Conservation (phyloP, 495 filamentous ascomycete species). For the Jackrogersella multiformis region DNA sequence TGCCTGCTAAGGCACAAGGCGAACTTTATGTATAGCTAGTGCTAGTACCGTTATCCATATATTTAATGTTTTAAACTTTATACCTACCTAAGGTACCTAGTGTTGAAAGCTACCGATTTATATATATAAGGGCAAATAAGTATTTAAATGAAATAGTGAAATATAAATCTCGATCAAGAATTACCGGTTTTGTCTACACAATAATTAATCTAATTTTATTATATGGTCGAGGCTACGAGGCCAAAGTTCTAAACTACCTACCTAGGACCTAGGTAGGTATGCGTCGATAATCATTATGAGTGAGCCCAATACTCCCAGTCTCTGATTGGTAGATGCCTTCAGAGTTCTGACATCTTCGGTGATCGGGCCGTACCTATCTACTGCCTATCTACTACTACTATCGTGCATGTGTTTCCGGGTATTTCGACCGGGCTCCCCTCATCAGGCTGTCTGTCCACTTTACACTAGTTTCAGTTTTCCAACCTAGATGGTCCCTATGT, state of each 20-base stretch:
- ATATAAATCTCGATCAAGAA: no score
- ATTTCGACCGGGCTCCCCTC: conserved; percentile 18
- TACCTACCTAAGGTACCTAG: no score
- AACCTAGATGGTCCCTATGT: not conserved
- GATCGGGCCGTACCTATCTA: conserved; percentile 23
- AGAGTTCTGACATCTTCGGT: conserved; percentile 27
- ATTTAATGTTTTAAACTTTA: no score
- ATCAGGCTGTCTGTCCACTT: conserved; percentile 20
- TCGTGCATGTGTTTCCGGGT: conserved; percentile 1
- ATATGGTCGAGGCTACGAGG: not conserved
- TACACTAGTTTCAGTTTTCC: conserved; percentile 17
- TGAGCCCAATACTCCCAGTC: conserved; percentile 9
- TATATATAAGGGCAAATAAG: no score
- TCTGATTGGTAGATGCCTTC: conserved; percentile 16
- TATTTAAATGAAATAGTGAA: no score
- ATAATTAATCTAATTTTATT: no score
- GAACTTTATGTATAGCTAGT: no score
- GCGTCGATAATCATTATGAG: conserved; percentile 17
- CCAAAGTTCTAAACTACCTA: conserved; percentile 2
- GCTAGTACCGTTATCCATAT: no score
- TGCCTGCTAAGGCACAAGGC: no score
- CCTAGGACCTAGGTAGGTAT: no score
- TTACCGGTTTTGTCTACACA: no score
- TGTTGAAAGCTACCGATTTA: no score
- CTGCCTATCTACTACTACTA: not conserved